Evolutionary conservation across 805 yeast genomes (phyloP), one percentile per base, ranked within the genome.

Genomic region (Metschnikowia continentalis): DNA sequence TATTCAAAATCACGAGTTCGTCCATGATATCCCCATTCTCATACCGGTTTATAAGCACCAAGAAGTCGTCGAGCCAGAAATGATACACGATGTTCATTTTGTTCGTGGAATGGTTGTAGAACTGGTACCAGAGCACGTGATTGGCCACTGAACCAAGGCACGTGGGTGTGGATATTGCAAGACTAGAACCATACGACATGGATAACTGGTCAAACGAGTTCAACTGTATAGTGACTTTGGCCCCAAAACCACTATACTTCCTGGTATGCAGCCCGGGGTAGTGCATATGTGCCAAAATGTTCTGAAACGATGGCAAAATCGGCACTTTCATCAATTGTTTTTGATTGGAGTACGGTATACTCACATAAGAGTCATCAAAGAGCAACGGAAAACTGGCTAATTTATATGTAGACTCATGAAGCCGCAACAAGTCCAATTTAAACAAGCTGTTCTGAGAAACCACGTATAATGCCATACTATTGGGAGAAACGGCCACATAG

Each of bases 111-210:
- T 64, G 67, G 53, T 70, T 68, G 39, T 61, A 63, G 51, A 71
- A 72, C 48, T 66, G 68, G 52, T 62, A 73, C 78, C 78, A 74
- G 10, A 72, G 51, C 5, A 69, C 60, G 48, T 73, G 77, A 50
- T 69, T 69, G 6, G 57, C 48, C 33, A 62, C 56, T 30, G 37
- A 36, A 3, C 59, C 61, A 14, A 35, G 30, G 8, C 40, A 26
- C 1, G 43, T 32, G 2, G 61, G 61, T 3, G 61, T 60, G 15
- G 60, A 57, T 3, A 60, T 35, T 11, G 60, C 51, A 3, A 59
- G 17, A 20, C 46, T 36, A n/a, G 46, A 35, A 0, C 61, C 61
- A 35, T 48, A 51, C 0, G 56, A 46, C 8, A 60, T 10, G 10
- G 57, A 52, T 5, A 59, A 30, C 42, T 60, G 63, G n/a, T 45